Evolutionary conservation across 257 asterid genomes (phyloP).

Genomic region (Petrea volubilis): DNA sequence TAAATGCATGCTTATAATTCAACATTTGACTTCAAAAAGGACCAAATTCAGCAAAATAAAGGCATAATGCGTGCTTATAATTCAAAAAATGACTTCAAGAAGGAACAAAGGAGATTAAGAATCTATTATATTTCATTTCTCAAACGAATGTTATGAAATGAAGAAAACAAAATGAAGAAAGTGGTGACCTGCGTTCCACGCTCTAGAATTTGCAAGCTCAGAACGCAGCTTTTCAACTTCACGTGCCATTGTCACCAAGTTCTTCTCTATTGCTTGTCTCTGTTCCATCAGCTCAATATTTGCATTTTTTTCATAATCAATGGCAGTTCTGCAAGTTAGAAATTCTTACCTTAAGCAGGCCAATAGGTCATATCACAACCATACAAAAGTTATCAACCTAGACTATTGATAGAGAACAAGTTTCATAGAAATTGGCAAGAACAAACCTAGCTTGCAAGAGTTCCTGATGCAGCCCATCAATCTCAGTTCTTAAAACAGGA

Average conservation of each 20-base stretch:
- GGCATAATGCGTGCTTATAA: background rate
- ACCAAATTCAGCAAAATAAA: too few species aligned
- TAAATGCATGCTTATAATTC: background rate
- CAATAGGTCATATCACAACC: constrained; percentile 11
- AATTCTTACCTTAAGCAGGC: constrained; percentile 21
- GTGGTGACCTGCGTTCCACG: constrained; percentile 70
- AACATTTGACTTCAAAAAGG: background rate
- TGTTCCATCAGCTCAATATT: constrained; percentile 77
- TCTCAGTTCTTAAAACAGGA: constrained; percentile 69
- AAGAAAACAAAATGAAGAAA: background rate
- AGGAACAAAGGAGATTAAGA: constrained; percentile 1
- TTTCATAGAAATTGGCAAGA: constrained; percentile 6
- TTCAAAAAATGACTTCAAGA: background rate
- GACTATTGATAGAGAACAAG: constrained; percentile 18
- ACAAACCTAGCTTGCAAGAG: constrained; percentile 76
- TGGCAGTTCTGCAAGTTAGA: constrained; percentile 62
- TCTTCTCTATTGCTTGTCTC: constrained; percentile 86
- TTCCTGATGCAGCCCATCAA: constrained; percentile 88
- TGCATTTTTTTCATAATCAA: constrained; percentile 84
- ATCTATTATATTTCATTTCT: background rate
- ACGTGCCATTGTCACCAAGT: constrained; percentile 83
- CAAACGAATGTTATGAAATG: background rate
- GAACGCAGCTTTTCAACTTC: constrained; percentile 91
- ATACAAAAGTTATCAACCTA: background rate
- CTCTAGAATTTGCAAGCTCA: constrained; percentile 71